Conservation (phyloP, 805 yeast species). For the Candida suzukii region DNA sequence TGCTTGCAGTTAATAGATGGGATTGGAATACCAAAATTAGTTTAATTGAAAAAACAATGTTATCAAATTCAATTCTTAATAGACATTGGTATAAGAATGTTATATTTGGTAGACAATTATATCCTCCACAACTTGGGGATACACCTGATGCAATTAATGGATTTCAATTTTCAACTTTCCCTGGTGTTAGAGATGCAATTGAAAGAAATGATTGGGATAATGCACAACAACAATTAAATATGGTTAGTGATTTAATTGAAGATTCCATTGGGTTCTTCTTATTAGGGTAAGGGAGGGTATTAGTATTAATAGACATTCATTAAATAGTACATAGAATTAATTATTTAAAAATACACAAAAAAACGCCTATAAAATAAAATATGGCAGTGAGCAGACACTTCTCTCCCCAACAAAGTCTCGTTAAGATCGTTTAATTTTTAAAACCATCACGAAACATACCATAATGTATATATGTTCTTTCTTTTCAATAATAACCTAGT, state of each 20-base stretch:
- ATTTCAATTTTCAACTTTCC: constrained; percentile 61
- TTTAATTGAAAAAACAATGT: constrained; percentile 45
- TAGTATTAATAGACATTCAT: no score
- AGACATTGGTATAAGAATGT: constrained; percentile 64
- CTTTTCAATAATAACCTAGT: no score
- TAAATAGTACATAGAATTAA: no score
- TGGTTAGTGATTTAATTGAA: constrained; percentile 30
- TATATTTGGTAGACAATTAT: constrained; percentile 61
- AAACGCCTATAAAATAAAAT: no score
- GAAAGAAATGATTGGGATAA: constrained; percentile 37
- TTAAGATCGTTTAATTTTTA: not conserved
- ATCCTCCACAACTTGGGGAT: constrained; percentile 39
- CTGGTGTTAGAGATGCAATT: constrained; percentile 66
- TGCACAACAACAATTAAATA: constrained; percentile 49
- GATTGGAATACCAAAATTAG: constrained; percentile 70
- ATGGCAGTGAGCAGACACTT: no score
- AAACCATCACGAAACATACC: no score
- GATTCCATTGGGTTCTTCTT: constrained; percentile 15
- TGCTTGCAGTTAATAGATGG: constrained; percentile 67
- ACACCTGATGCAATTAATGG: constrained; percentile 18
- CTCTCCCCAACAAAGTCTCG: not conserved
- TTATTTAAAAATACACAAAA: no score
- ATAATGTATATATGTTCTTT: no score
- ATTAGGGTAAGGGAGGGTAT: not conserved
- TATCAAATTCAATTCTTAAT: constrained; percentile 35